These are phyloP conservation scores for Penicillium lividum DNA, from an alignment of 495 filamentous ascomycete species.

Conservation along the genomic window DNA sequence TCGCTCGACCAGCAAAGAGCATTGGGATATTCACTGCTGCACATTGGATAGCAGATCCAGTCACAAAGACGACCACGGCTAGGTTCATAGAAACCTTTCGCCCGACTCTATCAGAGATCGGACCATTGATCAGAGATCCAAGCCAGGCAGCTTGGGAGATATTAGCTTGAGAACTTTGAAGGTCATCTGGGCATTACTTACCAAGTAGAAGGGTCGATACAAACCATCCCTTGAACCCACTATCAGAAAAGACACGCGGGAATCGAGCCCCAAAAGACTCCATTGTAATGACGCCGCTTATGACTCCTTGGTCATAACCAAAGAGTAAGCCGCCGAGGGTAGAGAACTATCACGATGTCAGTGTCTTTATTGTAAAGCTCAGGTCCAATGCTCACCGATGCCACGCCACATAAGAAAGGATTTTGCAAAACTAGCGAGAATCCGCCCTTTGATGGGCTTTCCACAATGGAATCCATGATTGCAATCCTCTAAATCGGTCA, in stretches of 20 bases:
- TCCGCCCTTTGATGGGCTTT: constrained; percentile 28
- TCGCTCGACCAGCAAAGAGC: constrained; percentile 71
- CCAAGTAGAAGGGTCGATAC: constrained; percentile 81
- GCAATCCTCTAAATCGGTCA: no score
- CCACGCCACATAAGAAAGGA: constrained; percentile 44
- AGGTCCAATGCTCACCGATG: constrained; percentile 29
- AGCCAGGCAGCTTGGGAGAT: constrained; percentile 68
- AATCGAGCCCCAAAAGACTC: constrained; percentile 53
- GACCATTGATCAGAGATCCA: constrained; percentile 73
- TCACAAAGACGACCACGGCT: constrained; percentile 68
- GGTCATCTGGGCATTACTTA: constrained; percentile 4
- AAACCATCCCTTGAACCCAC: constrained; percentile 73
- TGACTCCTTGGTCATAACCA: constrained; percentile 43
- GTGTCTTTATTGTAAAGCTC: neutral
- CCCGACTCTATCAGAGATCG: constrained; percentile 71
- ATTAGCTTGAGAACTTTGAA: neutral
- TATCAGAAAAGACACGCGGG: constrained; percentile 61
- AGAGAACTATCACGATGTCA: constrained; percentile 34
- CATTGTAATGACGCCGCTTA: constrained; percentile 47
- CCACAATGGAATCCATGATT: constrained; percentile 22
- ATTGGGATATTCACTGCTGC: constrained; percentile 57
- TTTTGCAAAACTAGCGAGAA: constrained; percentile 38
- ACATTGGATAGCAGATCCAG: constrained; percentile 76
- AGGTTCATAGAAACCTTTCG: constrained; percentile 75
- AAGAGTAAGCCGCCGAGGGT: constrained; percentile 62